phyloP scores from a whole-genome alignment of 768 basidiomycete genomes.

The Tylopilus balloui region DNA sequence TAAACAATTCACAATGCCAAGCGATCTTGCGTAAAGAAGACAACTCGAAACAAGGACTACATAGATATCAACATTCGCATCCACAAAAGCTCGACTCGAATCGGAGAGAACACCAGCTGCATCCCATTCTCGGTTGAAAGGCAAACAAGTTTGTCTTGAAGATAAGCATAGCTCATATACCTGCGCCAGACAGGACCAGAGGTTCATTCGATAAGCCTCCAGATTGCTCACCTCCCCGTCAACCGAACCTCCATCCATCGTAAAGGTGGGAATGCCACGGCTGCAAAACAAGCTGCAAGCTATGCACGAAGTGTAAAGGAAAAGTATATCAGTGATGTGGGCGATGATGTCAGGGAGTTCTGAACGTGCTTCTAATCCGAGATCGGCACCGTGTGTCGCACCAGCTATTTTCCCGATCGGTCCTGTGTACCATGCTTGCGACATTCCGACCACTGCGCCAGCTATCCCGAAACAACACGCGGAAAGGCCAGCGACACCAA shows the following conservation, averaged over 20 bases:
- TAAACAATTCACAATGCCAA: no score
- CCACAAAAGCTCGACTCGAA: no score
- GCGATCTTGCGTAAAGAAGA: no score
- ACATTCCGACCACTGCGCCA: slow-evolving; percentile 51
- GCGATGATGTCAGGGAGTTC: not conserved
- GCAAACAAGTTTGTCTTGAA: no score
- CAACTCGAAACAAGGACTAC: no score
- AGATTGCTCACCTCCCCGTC: slow-evolving; percentile 33
- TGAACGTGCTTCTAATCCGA: slow-evolving; percentile 47
- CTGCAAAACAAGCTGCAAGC: slow-evolving; percentile 45
- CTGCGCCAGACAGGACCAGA: no score
- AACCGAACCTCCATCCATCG: slow-evolving; percentile 46
- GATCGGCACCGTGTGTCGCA: slow-evolving; percentile 41
- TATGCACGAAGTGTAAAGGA: slow-evolving; percentile 1
- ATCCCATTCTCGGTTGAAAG: no score
- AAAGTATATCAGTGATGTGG: not conserved
- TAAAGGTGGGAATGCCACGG: slow-evolving; percentile 42
- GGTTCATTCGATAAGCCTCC: not conserved
- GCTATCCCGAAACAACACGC: slow-evolving; percentile 45
- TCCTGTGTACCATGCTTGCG: slow-evolving; percentile 50
- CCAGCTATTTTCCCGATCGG: slow-evolving; percentile 43
- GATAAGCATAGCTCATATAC: no score
- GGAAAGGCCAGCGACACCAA: slow-evolving; percentile 44
- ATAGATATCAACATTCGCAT: no score
- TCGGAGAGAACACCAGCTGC: no score